Conservation (phyloP, 106 monocot genomes). For the Dendrobium chrysotoxum region DNA sequence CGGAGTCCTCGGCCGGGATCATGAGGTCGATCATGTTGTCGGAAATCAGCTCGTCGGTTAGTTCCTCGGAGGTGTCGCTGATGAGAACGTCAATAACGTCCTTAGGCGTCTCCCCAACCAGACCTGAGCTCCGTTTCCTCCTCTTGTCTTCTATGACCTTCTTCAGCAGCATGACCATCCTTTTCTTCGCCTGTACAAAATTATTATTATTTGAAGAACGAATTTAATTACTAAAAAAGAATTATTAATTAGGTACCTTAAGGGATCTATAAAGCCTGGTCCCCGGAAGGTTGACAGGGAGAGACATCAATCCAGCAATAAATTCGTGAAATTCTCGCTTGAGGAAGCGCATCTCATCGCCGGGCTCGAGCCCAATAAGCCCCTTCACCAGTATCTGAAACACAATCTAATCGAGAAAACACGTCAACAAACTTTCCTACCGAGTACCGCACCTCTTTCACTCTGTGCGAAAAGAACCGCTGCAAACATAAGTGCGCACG, state of each 20-base stretch:
- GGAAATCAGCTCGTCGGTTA: constrained; percentile 79
- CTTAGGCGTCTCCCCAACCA: background rate
- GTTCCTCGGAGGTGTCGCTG: constrained; percentile 32
- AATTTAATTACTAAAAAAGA: background rate
- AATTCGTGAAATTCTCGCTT: constrained; percentile 84
- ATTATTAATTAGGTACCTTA: constrained; percentile 28
- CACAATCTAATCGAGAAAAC: constrained; percentile 44
- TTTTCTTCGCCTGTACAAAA: constrained; percentile 41
- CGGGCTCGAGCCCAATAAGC: constrained; percentile 72
- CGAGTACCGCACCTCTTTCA: background rate
- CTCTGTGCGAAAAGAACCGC: background rate
- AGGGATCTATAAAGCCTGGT: constrained; percentile 70
- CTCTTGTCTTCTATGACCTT: constrained; percentile 55
- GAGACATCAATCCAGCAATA: constrained; percentile 82
- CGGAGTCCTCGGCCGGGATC: constrained; percentile 95
- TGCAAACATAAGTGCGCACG: background rate
- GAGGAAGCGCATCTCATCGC: constrained; percentile 55
- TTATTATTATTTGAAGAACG: too few species aligned
- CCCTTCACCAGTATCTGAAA: constrained; percentile 77
- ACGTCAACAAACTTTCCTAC: background rate
- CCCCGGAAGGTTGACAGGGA: constrained; percentile 83
- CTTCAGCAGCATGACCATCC: constrained; percentile 51
- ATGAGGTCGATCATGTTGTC: constrained; percentile 92
- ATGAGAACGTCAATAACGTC: constrained; percentile 74
- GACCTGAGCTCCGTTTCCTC: constrained; percentile 3